Percentiles rank a stretch among this genome's conserved stretches.
These are phyloP conservation scores for Hylodesmum podocarpum DNA, from an alignment of 306 rosid species.

Conservation along the genomic window DNA sequence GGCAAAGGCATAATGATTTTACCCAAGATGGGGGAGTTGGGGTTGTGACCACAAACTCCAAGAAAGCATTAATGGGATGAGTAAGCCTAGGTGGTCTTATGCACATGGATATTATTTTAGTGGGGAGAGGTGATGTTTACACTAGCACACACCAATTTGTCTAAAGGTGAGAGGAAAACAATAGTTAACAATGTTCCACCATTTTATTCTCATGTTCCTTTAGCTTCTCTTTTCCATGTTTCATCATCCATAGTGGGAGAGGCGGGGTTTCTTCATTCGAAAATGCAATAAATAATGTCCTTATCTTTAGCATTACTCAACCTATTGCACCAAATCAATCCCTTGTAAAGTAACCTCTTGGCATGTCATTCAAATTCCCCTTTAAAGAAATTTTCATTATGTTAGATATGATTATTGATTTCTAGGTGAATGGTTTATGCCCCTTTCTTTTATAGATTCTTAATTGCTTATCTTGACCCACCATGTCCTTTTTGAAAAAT, in stretches of 20 bases:
- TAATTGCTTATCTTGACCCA: constrained; percentile 55
- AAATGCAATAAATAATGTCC: constrained; percentile 56
- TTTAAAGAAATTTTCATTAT: constrained; percentile 43
- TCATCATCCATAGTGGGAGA: constrained; percentile 53
- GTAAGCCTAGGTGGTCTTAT: constrained; percentile 45
- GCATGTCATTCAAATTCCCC: constrained; percentile 61
- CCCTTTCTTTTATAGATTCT: constrained; percentile 53
- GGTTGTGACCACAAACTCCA: constrained; percentile 64
- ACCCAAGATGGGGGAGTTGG: constrained; percentile 53
- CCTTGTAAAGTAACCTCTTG: constrained; percentile 54
- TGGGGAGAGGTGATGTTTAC: constrained; percentile 66
- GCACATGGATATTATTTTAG: constrained; percentile 65
- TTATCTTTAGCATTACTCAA: constrained; percentile 66
- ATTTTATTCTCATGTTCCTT: constrained; percentile 31
- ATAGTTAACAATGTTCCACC: constrained; percentile 40
- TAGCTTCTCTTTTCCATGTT: constrained; percentile 37
- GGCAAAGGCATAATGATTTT: constrained; percentile 45
- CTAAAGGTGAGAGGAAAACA: constrained; percentile 39
- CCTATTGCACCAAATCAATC: constrained; percentile 50
- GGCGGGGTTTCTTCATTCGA: constrained; percentile 41
- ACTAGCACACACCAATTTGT: constrained; percentile 49
- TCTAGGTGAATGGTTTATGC: constrained; percentile 52
- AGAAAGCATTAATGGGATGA: constrained; percentile 54
- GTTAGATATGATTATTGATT: constrained; percentile 47
- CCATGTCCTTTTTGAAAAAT: constrained; percentile 44